These are phyloP conservation scores for Serendipita vermifera DNA, from an alignment of 768 basidiomycete species.

Conservation along the genomic window DNA sequence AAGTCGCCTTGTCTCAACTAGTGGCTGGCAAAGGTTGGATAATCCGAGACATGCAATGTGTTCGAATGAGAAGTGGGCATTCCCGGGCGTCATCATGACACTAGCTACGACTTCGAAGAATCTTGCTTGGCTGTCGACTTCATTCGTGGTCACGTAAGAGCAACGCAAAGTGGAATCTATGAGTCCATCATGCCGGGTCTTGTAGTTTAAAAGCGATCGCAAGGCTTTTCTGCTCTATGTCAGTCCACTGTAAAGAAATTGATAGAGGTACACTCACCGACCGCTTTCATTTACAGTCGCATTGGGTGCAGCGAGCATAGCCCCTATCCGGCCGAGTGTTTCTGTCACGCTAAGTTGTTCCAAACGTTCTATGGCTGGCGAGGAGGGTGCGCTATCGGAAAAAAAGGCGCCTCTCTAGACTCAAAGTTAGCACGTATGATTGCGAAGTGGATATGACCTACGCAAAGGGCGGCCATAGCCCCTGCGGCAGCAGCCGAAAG, in stretches of 20 bases:
- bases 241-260: constrained; percentile 13
- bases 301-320: constrained; percentile 53
- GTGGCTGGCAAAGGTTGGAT: constrained; percentile 71
- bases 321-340: constrained; percentile 52
- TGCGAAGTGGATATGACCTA: constrained; percentile 32
- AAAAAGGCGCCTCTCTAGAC: constrained; percentile 67
- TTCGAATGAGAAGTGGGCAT: constrained; percentile 53
- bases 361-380: constrained; percentile 51
- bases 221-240: constrained; percentile 52
- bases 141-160: constrained; percentile 47
- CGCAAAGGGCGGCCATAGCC: constrained; percentile 76
- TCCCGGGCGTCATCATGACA: constrained; percentile 39
- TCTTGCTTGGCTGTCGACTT: constrained; percentile 39
- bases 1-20: constrained; percentile 47
- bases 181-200: constrained; percentile 41
- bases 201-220: constrained; percentile 48
- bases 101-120: constrained; percentile 75
- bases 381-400: constrained; percentile 41
- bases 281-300: constrained; percentile 38
- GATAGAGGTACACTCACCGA: constrained; percentile 43
- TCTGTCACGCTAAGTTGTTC: constrained; percentile 41
- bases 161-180: constrained; percentile 53
- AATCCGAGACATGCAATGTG: constrained; percentile 67
- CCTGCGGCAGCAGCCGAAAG: constrained; percentile 76
- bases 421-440: background rate